Evolutionary conservation across 495 filamentous ascomycete genomes (phyloP).

Genomic region (Xylaria palmicola): DNA sequence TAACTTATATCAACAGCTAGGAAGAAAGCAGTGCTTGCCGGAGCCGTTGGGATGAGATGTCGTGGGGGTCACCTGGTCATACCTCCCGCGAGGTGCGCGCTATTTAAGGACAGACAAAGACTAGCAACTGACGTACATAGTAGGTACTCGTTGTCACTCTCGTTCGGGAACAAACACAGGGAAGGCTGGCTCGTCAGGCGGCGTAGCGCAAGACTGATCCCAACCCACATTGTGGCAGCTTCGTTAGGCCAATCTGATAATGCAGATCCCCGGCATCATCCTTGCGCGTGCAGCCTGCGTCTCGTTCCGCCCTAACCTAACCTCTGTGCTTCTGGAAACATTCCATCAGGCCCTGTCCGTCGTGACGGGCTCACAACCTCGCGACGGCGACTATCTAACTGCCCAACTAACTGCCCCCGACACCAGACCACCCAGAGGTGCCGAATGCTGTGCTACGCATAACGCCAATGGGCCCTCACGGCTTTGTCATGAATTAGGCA

Average conservation of each 20-base stretch:
- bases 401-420: too few species aligned
- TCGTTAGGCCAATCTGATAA: slow-evolving; percentile 10
- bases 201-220: background rate
- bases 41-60: background rate
- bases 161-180: background rate
- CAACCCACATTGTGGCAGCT: slow-evolving; percentile 7
- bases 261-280: slow-evolving; percentile 6
- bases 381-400: too few species aligned
- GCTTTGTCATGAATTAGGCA: background rate
- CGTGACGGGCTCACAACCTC: background rate
- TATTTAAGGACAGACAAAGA: slow-evolving; percentile 7
- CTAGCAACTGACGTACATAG: slow-evolving; percentile 14
- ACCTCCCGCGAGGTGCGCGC: too few species aligned
- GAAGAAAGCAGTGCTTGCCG: background rate
- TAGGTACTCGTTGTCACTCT: slow-evolving; percentile 1
- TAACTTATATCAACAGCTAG: background rate
- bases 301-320: too few species aligned
- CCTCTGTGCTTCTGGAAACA: background rate
- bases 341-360: background rate
- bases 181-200: background rate
- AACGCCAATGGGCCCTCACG: too few species aligned
- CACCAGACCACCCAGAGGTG: too few species aligned
- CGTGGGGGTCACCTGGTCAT: too few species aligned
- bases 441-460: too few species aligned
- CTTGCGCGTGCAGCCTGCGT: slow-evolving; percentile 1